Conservation (phyloP, 208 protist species). For the Phytomonas sp. region DNA sequence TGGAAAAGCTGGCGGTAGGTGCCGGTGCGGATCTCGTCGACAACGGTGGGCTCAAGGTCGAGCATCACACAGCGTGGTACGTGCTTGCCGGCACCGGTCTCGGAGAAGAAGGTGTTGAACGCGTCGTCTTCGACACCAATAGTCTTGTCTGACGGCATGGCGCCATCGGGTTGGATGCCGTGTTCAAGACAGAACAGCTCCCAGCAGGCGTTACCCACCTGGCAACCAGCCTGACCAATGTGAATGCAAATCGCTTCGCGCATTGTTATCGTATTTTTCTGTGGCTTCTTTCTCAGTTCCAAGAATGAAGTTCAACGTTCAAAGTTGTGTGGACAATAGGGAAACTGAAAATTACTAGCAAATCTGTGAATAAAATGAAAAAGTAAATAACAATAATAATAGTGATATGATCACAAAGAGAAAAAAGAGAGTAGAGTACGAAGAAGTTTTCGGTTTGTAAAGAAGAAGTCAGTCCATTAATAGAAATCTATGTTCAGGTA, state of each 20-base stretch:
- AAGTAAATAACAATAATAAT: constrained; percentile 5
- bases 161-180: constrained; percentile 85
- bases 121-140: constrained; percentile 84
- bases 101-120: constrained; percentile 95
- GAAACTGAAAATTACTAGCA: not conserved
- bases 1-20: constrained; percentile 95
- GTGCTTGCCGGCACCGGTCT: constrained; percentile 90
- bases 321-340: not conserved
- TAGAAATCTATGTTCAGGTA: not conserved
- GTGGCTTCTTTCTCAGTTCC: not conserved
- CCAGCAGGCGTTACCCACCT: constrained; percentile 97
- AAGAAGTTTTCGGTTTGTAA: not conserved
- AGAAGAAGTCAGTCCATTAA: not conserved
- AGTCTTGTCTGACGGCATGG: constrained; percentile 83
- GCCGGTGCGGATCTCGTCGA: constrained; percentile 95
- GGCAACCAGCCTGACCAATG: constrained; percentile 94
- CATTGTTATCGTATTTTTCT: constrained; percentile 38
- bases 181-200: constrained; percentile 90
- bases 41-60: constrained; percentile 96
- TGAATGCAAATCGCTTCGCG: constrained; percentile 93
- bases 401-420: not conserved
- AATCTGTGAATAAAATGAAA: constrained; percentile 4
- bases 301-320: not conserved
- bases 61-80: constrained; percentile 93
- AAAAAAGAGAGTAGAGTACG: constrained; percentile 3